Percentiles rank a stretch among this genome's conserved stretches.
Evolutionary conservation across 805 yeast species (phyloP).

Genomic region (Lipomyces sp.): DNA sequence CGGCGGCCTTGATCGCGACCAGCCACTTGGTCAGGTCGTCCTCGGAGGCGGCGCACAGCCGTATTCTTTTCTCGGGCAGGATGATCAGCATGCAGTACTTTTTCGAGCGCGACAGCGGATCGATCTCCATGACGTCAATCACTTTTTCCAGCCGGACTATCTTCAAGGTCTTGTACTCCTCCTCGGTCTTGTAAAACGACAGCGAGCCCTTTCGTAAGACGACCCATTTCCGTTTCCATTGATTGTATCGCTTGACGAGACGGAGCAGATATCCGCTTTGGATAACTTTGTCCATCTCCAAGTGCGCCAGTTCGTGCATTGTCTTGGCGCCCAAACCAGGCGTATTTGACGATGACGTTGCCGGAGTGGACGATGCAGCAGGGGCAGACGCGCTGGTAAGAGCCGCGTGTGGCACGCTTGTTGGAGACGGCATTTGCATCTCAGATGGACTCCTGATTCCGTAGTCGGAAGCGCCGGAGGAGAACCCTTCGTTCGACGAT

Average conservation of each 20-base stretch:
- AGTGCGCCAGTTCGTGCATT: slow-evolving; percentile 10
- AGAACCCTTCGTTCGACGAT: slow-evolving; percentile 26
- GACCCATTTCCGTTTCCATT: slow-evolving; percentile 48
- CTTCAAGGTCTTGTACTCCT: slow-evolving; percentile 36
- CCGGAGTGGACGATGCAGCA: not conserved
- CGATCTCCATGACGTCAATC: slow-evolving; percentile 51
- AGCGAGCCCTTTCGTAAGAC: slow-evolving; percentile 45
- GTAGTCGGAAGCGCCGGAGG: slow-evolving; percentile 28
- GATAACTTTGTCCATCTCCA: slow-evolving; percentile 39
- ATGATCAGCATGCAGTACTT: slow-evolving; percentile 48
- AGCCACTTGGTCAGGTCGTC: slow-evolving; percentile 51
- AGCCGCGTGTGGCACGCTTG: not conserved
- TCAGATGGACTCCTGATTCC: slow-evolving; percentile 8
- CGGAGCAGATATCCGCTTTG: slow-evolving; percentile 45
- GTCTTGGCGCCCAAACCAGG: not conserved
- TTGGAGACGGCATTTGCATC: not conserved
- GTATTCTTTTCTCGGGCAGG: slow-evolving; percentile 45
- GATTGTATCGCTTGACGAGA: slow-evolving; percentile 45
- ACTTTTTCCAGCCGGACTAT: slow-evolving; percentile 40
- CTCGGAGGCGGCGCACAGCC: slow-evolving; percentile 47
- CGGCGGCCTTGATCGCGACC: slow-evolving; percentile 42
- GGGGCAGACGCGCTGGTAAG: not conserved
- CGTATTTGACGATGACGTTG: not conserved
- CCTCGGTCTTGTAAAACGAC: slow-evolving; percentile 42
- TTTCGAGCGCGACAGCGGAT: slow-evolving; percentile 46